Evolutionary conservation across 169 alveolate species (phyloP), one percentile per base, ranked within the genome.

Genomic region (Plasmodium vinckei): DNA sequence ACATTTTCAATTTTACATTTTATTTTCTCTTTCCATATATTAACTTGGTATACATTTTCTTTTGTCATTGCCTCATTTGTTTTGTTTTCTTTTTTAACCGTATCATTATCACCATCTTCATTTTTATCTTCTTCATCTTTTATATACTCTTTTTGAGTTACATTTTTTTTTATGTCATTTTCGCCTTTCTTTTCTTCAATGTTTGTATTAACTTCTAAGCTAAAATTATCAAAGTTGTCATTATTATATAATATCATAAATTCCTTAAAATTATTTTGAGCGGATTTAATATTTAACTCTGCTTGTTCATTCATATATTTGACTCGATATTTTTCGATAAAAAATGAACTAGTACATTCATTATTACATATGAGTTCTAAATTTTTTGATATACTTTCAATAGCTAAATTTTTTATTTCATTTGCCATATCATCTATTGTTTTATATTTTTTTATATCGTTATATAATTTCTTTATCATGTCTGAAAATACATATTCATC

Each of bases 341-440:
- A 82, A 67, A 82, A 82, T 3, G 90, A 68, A 59, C 90, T 82
- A 12, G 90, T 82, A 44, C 90, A 82, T 54, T 82, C 90, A 47
- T 82, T 82, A 25, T 82, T 82, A 53, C 90, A 82, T 23, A 82
- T 82, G 9, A 82, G 47, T 13, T 82, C 84, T 46, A 82, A 42
- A 82, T 82, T 82, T 15, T 67, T 82, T 21, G 19, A 51, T 27
- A 82, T 82, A 59, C 51, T 67, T 25, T 82, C 61, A 51, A 60
- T 17, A 39, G 90, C 79, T 21, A 65, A 47, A 51, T 59, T 65
- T 67, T 82, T 82, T 53, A 82, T 82, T 67, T 82, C 90, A 17
- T 82, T 68, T 17, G 90, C 90, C 82, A 82, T 82, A 17, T 82
- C 90, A 21, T 82, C 70, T 17, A 82, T 60, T 15, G 72, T 82